phyloP scores from a whole-genome alignment of 208 protist genomes.

The Trypanosoma platydactyli region DNA sequence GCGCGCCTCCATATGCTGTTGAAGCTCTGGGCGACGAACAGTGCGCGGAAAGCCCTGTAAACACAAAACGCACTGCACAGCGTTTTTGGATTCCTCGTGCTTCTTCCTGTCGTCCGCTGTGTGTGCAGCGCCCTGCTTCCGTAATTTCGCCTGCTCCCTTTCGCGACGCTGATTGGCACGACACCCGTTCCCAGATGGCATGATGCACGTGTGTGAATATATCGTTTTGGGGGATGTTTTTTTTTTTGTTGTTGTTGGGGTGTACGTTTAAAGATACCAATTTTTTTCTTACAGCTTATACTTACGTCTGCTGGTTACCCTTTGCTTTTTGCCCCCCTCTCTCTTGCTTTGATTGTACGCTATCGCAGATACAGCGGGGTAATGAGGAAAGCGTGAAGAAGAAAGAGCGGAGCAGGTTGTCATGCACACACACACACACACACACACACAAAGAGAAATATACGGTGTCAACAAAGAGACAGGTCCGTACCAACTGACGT shows the following conservation, averaged over 20 bases:
- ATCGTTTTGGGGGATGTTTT: slow-evolving; percentile 16
- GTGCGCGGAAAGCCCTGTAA: slow-evolving; percentile 77
- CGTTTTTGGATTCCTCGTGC: slow-evolving; percentile 74
- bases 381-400: too few species aligned
- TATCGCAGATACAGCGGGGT: too few species aligned
- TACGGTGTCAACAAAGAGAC: too few species aligned
- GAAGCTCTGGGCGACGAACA: slow-evolving; percentile 63
- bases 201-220: slow-evolving; percentile 14
- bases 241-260: slow-evolving; percentile 7
- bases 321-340: too few species aligned
- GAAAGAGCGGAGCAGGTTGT: too few species aligned
- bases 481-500: too few species aligned
- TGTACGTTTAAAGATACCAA: not conserved
- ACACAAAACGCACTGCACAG: slow-evolving; percentile 72
- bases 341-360: too few species aligned
- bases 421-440: too few species aligned
- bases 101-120: slow-evolving; percentile 67
- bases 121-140: slow-evolving; percentile 41
- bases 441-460: too few species aligned
- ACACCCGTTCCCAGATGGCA: slow-evolving; percentile 81
- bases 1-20: slow-evolving; percentile 72
- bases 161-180: slow-evolving; percentile 67
- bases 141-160: slow-evolving; percentile 49
- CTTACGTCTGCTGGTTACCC: too few species aligned
- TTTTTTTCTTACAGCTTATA: too few species aligned